These are phyloP conservation scores for Cladosporium oxysporum DNA, from an alignment of 2,329 filamentous ascomycete species.

Conservation along the genomic window DNA sequence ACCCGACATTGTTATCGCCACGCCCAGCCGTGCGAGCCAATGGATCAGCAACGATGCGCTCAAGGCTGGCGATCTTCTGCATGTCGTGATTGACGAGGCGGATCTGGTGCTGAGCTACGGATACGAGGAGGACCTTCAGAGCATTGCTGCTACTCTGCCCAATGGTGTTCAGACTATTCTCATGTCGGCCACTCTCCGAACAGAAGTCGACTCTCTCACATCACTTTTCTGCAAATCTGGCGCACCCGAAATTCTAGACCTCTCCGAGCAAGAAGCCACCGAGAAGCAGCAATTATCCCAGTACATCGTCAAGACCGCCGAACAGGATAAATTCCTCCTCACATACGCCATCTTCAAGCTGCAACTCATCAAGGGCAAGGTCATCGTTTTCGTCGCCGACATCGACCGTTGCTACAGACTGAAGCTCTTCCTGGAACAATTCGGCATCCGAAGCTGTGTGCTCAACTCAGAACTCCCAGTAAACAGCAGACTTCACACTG, in stretches of 20 bases:
- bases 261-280: constrained; percentile 71
- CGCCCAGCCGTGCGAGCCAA: constrained; percentile 78
- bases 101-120: constrained; percentile 93
- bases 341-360: constrained; percentile 95
- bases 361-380: constrained; percentile 90
- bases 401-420: constrained; percentile 88
- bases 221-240: constrained; percentile 75
- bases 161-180: constrained; percentile 86
- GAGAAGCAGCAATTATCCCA: constrained; percentile 70
- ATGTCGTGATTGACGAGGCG: constrained; percentile 89
- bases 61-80: constrained; percentile 68
- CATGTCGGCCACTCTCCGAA: constrained; percentile 89
- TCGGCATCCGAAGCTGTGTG: constrained; percentile 89
- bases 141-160: constrained; percentile 74
- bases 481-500: constrained; percentile 89
- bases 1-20: constrained; percentile 88
- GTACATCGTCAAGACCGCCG: constrained; percentile 87
- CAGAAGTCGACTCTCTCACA: constrained; percentile 83
- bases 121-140: constrained; percentile 86
- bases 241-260: constrained; percentile 70
- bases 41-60: constrained; percentile 75
- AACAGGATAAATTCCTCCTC: constrained; percentile 95
- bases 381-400: constrained; percentile 80
- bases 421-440: constrained; percentile 95
- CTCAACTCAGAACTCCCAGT: constrained; percentile 93